Evolutionary conservation across 495 filamentous ascomycete species (phyloP).

Genomic region (Hypoxylon lienhwacheense): DNA sequence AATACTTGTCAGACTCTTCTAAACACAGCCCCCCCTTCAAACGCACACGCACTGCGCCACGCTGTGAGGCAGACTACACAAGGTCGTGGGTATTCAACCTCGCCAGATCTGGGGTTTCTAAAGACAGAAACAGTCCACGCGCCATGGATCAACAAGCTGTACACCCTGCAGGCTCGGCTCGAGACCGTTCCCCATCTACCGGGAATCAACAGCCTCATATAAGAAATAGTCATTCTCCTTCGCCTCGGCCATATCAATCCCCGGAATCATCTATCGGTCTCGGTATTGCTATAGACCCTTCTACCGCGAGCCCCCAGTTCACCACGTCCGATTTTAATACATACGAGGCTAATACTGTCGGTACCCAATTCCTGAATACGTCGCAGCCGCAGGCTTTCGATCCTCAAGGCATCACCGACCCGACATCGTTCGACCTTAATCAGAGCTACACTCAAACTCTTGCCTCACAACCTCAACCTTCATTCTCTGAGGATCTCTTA

Average conservation of each 20-base stretch:
- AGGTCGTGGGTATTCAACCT: slow-evolving; percentile 35
- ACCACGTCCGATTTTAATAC: slow-evolving; percentile 42
- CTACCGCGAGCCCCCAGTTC: slow-evolving; percentile 41
- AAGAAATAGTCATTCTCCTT: slow-evolving; percentile 54
- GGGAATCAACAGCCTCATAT: slow-evolving; percentile 53
- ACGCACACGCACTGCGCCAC: slow-evolving; percentile 39
- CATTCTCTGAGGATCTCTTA: slow-evolving; percentile 45
- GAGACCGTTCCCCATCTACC: slow-evolving; percentile 52
- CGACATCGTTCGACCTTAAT: slow-evolving; percentile 44
- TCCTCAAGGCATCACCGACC: slow-evolving; percentile 40
- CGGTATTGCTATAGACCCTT: slow-evolving; percentile 50
- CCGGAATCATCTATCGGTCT: slow-evolving; percentile 50
- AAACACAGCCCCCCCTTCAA: slow-evolving; percentile 40
- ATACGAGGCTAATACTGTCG: slow-evolving; percentile 40
- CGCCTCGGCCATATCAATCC: slow-evolving; percentile 50
- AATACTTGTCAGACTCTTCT: slow-evolving; percentile 31
- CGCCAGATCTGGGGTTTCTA: slow-evolving; percentile 38
- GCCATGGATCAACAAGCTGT: slow-evolving; percentile 52
- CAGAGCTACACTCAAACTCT: slow-evolving; percentile 45
- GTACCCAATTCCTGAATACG: slow-evolving; percentile 42
- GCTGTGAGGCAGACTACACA: slow-evolving; percentile 39
- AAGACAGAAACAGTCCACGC: slow-evolving; percentile 40
- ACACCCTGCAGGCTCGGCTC: slow-evolving; percentile 42
- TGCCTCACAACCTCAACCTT: slow-evolving; percentile 38
- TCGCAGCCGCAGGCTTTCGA: slow-evolving; percentile 46